Evolutionary conservation across 352 stramenopile genomes (phyloP), one percentile per base, ranked within the genome.

Genomic region (Phytophthora lateralis): DNA sequence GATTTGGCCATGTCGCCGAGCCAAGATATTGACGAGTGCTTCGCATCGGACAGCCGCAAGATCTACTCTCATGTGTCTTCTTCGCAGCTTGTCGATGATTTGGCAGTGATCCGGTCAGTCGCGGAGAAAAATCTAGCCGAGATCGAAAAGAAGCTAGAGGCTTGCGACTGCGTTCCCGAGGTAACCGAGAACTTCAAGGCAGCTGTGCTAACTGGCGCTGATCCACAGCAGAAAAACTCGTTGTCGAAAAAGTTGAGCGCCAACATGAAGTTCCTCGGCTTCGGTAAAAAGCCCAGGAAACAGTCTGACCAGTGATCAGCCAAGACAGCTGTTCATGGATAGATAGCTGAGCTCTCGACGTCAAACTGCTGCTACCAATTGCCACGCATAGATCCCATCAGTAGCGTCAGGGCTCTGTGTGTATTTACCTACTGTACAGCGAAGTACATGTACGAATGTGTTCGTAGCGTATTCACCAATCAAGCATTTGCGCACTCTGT

Each of bases 231-330:
- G 69, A 84, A 89, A 63, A 66, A 70, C 39, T 76, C 75, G 4
- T 62, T 82, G 41, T 58, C 73, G 15, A 91, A 90, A 60, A 90
- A 91, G 60, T 69, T 91, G 49, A 84, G 74, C 58, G 75, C 75
- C 35, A 91, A 93, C 60, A 89, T 91, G 73, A 90, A 87, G 52
- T 91, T 93, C 39, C 69, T 93, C 53, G 71, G 76, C 37, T 88
- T 88, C 59, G 78, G 78, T 24, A 88, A 85, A 65, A 80, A 80
- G 30, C 74, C 65, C 17, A 74, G 72, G 34, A 85, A 85, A 53
- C 73, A 69, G 35, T 69, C 60, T 0, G 72, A 83, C 34, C 38
- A 74, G 42, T 69, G 48, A 72, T 21, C 15, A 54, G 27, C 11
- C 20, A 38, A 53, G 35, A n/a, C 35, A 42, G 20, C 15, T 5